These are phyloP conservation scores for Cichorium intybus DNA, from an alignment of 140 eudicot genomes.

Conservation along the genomic window DNA sequence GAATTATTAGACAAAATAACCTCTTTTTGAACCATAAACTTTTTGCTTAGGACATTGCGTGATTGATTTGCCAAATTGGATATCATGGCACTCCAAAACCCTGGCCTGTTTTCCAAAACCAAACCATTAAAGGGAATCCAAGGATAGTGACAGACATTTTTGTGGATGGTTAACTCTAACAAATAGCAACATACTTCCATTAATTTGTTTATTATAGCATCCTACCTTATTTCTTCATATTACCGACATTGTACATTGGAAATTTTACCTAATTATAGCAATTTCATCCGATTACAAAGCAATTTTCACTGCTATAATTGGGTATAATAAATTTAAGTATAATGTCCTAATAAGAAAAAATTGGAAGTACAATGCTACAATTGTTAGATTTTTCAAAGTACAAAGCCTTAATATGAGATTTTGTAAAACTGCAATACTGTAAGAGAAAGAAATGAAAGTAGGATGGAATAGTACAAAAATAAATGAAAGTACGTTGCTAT, in stretches of 20 bases:
- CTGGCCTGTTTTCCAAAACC: constrained; percentile 57
- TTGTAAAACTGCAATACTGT: neutral
- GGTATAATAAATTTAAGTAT: too few relatives aligned
- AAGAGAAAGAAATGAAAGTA: too few relatives aligned
- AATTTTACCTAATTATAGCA: too few relatives aligned
- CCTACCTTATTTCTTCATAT: neutral
- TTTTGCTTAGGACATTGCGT: constrained; percentile 93
- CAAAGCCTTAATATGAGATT: neutral
- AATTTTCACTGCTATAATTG: too few relatives aligned
- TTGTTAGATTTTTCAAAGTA: neutral
- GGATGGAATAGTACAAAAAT: too few relatives aligned
- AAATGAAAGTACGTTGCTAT: neutral
- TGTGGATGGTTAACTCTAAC: neutral
- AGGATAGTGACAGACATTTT: neutral
- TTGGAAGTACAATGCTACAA: too few relatives aligned
- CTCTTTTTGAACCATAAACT: constrained; percentile 93
- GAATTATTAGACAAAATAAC: constrained; percentile 27
- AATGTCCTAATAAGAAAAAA: too few relatives aligned
- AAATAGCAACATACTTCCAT: neutral
- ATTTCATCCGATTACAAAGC: neutral
- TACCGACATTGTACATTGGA: neutral
- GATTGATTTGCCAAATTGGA: constrained; percentile 94
- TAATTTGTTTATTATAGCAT: neutral
- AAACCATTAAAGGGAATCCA: constrained; percentile 7
- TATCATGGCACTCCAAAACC: constrained; percentile 99